Percentiles rank a stretch among this genome's conserved stretches.
These are phyloP conservation scores for Clohesyomyces aquaticus DNA, from an alignment of 495 filamentous ascomycete species.

Conservation along the genomic window DNA sequence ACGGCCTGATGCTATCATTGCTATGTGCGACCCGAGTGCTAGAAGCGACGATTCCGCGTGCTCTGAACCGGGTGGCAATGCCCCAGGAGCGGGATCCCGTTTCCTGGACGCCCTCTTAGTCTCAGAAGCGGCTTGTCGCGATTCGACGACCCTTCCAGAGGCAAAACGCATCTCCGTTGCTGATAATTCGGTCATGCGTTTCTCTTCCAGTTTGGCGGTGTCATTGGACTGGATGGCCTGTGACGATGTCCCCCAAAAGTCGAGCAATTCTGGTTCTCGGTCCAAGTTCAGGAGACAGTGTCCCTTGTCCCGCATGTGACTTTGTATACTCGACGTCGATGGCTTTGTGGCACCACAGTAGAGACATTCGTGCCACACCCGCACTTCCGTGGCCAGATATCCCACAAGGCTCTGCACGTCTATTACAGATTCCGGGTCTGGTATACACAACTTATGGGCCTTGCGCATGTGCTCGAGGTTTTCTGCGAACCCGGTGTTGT, in stretches of 20 bases:
- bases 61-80: not conserved
- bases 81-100: not conserved
- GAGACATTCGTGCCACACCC: conserved; percentile 38
- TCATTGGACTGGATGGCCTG: conserved; percentile 32
- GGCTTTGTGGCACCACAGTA: conserved; percentile 39
- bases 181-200: conserved; percentile 26
- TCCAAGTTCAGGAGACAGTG: conserved; percentile 41
- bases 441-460: conserved; percentile 34
- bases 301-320: conserved; percentile 42
- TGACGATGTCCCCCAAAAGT: conserved; percentile 8
- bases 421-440: conserved; percentile 21
- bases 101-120: conserved; percentile 16
- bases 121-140: conserved; percentile 20
- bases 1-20: conserved; percentile 5
- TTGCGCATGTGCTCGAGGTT: conserved; percentile 39
- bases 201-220: not conserved
- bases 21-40: not conserved
- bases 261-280: not conserved
- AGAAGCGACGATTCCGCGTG: not conserved
- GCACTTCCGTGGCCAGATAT: conserved; percentile 32
- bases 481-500: conserved; percentile 11
- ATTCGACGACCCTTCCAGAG: conserved; percentile 37
- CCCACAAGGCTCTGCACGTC: conserved; percentile 33
- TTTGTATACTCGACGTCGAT: conserved; percentile 31
- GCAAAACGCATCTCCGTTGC: conserved; percentile 32